Percentiles rank a stretch among this genome's conserved stretches.
Conservation (phyloP, 495 filamentous ascomycete species). For the Astrocystis sublimbata region DNA sequence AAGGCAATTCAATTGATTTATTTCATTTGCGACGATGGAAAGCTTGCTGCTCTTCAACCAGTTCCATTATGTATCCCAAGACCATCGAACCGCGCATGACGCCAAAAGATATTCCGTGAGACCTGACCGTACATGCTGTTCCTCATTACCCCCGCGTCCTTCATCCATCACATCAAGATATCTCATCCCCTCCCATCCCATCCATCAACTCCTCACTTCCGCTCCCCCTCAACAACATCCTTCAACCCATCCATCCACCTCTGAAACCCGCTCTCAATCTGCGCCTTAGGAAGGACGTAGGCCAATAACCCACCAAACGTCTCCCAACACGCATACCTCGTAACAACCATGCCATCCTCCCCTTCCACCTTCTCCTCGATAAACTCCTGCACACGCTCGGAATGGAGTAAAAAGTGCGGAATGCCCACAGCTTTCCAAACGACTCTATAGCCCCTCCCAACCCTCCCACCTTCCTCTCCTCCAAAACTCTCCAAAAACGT, state of each 20-base stretch:
- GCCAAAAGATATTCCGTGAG: no score
- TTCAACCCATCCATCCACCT: slow-evolving; percentile 37
- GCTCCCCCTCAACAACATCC: slow-evolving; percentile 31
- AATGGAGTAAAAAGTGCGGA: slow-evolving; percentile 29
- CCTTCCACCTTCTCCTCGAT: slow-evolving; percentile 23
- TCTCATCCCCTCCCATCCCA: neutral
- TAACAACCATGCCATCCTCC: slow-evolving; percentile 14
- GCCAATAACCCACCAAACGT: slow-evolving; percentile 42
- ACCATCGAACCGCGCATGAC: no score
- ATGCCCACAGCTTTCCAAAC: slow-evolving; percentile 29
- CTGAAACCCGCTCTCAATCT: slow-evolving; percentile 33
- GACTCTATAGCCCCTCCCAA: slow-evolving; percentile 32
- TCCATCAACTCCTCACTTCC: neutral
- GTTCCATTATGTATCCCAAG: no score
- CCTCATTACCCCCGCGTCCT: neutral
- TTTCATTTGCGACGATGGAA: no score
- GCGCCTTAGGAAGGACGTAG: slow-evolving; percentile 25
- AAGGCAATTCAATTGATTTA: no score
- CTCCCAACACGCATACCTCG: slow-evolving; percentile 39
- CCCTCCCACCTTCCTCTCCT: slow-evolving; percentile 8
- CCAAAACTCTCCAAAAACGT: slow-evolving; percentile 34
- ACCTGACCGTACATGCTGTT: no score
- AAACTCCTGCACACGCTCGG: slow-evolving; percentile 45
- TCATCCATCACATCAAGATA: neutral
- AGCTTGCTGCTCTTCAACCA: no score